A percentile compares a stretch with the other conserved stretches of the same genome.
Conservation (phyloP, 768 basidiomycete genomes). For the Neoboletus magnificus region DNA sequence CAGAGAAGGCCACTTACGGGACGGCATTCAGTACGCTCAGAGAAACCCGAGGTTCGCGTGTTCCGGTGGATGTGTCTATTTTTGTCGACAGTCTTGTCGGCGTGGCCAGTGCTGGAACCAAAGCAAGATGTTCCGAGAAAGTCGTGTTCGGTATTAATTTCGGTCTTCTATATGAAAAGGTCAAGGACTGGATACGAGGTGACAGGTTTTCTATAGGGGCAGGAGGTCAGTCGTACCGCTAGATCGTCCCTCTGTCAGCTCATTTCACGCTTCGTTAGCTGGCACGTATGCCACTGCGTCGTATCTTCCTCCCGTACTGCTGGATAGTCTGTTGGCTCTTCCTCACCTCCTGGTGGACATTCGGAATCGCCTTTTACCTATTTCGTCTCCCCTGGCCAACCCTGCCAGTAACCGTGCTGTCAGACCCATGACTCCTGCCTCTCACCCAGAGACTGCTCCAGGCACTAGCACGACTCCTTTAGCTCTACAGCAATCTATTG, state of each 20-base stretch:
- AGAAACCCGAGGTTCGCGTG: slow-evolving; percentile 42
- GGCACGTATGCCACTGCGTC: slow-evolving; percentile 69
- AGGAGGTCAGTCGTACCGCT: slow-evolving; percentile 53
- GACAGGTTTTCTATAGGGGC: slow-evolving; percentile 73
- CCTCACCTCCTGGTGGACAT: slow-evolving; percentile 62
- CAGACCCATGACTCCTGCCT: slow-evolving; percentile 14
- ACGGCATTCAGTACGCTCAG: slow-evolving; percentile 57
- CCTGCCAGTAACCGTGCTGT: slow-evolving; percentile 28
- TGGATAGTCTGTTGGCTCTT: slow-evolving; percentile 63
- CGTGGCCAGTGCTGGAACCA: slow-evolving; percentile 56
- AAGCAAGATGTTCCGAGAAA: slow-evolving; percentile 23
- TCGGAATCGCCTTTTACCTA: slow-evolving; percentile 57
- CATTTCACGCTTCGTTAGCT: slow-evolving; percentile 41
- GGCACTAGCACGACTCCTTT: neutral
- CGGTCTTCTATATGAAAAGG: slow-evolving; percentile 37
- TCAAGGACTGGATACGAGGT: slow-evolving; percentile 59
- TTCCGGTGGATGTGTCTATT: slow-evolving; percentile 51
- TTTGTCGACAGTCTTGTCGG: slow-evolving; percentile 59
- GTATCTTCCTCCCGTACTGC: slow-evolving; percentile 57
- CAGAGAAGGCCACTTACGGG: slow-evolving; percentile 71
- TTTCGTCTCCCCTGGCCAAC: slow-evolving; percentile 41
- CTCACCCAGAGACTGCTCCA: slow-evolving; percentile 10
- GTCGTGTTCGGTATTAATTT: slow-evolving; percentile 44
- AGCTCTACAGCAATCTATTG: slow-evolving; percentile 1
- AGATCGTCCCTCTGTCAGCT: neutral